Evolutionary conservation across 106 monocot genomes (phyloP), one percentile per base, ranked within the genome.

Genomic region (Ottelia alismoides): DNA sequence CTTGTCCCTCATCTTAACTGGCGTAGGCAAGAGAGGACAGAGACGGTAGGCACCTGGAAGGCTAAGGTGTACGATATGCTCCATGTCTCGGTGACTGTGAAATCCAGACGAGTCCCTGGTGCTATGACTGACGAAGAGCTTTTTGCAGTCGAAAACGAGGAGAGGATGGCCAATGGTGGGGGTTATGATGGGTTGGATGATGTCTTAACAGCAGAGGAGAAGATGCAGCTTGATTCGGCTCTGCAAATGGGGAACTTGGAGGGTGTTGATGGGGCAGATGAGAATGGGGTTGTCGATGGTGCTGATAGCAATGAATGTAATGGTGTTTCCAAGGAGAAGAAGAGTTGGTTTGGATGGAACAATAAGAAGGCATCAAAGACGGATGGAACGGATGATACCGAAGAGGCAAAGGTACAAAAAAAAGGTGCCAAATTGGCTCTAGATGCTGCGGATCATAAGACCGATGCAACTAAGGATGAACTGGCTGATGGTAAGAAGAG

Each of bases 1-100:
- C 74, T 92, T 25, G 47, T 92, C 1, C 82, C 92, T 1, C 92
- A 87, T 47, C 23, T 83, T 51, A 83, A 72, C 2, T 92, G 92
- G 92, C 58, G 86, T 53, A 61, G 79, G 64, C 75, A 86, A 68
- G 92, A 87, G 65, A 68, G 43, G 56, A 66, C 83, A 0, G 92
- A 92, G 76, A 73, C 70, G 71, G 86, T 92, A 22, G 92, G 92
- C 0, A 28, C 66, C 0, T 92, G 92, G 92, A 86, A 83, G 27
- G 72, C 86, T 2, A 92, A 72, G 70, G 85, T 92, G 0, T 92
- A 83, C 53, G 92, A 92, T 49, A 92, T 92, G 86, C 82, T 83
- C 44, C 65, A 92, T 64, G 92, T 92, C 11, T 68, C 83, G 20
- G 86, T 92, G 11, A 87, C 86, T 25, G 86, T 92, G 23, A 92